Base-by-base conservation (phyloP, 257 asterid genomes). In the Nicotiana tomentosiformis region DNA sequence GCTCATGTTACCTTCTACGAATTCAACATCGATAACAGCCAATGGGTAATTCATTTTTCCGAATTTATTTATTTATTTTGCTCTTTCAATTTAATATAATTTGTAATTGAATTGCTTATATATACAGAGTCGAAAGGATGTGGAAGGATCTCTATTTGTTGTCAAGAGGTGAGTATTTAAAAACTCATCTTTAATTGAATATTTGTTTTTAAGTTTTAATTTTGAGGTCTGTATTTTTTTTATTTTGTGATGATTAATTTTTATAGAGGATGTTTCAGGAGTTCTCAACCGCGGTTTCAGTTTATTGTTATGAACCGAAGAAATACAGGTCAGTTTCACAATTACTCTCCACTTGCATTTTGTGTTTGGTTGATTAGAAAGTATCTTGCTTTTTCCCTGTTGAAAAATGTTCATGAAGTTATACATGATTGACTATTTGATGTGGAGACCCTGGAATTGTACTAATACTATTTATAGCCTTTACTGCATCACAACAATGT, bases 231-330 rank as follows among this genome's bases (percentile, higher is more conserved):
- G 81, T 80, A 32, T 15, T 49, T 11, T 49, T 15, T 12, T 49
- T 12, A 14, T 20, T 70, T 77, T 56, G 79, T 65, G 64, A 53
- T 76, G 53, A 26, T 51, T 76, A 51, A 39, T 76, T 51, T 51
- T 76, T 10, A 43, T 15, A 74, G 77, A 30, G 69, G 84, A 64
- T 88, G 82, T 88, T 85, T 66, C 95, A 95, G 99, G 94, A 94
- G 87, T 83, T 83, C 92, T 46, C 95, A 91, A 77, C 98, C 99
- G 26, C 89, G 95, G 82, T 95, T 91, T 85, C 99, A 93, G 89
- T 95, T 93, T 84, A 91, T 93, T 77, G 99, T 95, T 4, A 92
- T 95, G 98, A 95, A 95, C 91, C 89, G 97, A 64, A 88, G 96
- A 67, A 91, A 89, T 83, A 92, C 95, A 80, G 99, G 99, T 95